phyloP scores from a whole-genome alignment of 306 rosid genomes.

The Styphnolobium japonicum region DNA sequence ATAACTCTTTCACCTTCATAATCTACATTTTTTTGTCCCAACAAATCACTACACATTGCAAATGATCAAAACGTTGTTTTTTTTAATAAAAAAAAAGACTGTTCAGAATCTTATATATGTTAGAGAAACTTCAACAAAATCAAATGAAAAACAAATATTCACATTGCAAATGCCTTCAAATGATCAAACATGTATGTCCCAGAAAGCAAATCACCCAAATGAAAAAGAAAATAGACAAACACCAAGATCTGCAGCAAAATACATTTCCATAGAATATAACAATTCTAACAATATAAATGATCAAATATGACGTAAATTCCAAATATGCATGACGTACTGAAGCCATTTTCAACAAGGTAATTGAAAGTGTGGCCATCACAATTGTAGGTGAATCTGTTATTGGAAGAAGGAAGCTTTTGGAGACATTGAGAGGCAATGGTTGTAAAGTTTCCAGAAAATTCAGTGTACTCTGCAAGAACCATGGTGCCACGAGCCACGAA shows the following conservation, averaged over 20 bases:
- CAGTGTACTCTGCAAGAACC: constrained; percentile 82
- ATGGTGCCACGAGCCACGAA: constrained; percentile 88
- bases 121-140: not conserved
- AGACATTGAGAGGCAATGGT: constrained; percentile 86
- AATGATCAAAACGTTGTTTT: not conserved
- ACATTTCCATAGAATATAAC: not conserved
- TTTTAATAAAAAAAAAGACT: not conserved
- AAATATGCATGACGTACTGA: constrained; percentile 49
- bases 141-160: not conserved
- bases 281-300: not conserved
- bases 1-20: not conserved
- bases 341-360: constrained; percentile 87
- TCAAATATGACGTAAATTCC: not conserved
- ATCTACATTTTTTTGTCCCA: not conserved
- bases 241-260: constrained; percentile 4
- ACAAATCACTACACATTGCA: no score
- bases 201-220: constrained; percentile 7
- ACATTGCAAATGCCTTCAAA: not conserved
- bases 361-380: constrained; percentile 98
- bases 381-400: constrained; percentile 86
- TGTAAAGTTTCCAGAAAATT: constrained; percentile 76
- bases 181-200: not conserved
- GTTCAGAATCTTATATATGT: not conserved
- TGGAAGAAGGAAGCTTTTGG: constrained; percentile 90
- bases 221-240: not conserved